These are phyloP conservation scores for Verbascum thapsus DNA, from an alignment of 257 asterid genomes.

Conservation along the genomic window DNA sequence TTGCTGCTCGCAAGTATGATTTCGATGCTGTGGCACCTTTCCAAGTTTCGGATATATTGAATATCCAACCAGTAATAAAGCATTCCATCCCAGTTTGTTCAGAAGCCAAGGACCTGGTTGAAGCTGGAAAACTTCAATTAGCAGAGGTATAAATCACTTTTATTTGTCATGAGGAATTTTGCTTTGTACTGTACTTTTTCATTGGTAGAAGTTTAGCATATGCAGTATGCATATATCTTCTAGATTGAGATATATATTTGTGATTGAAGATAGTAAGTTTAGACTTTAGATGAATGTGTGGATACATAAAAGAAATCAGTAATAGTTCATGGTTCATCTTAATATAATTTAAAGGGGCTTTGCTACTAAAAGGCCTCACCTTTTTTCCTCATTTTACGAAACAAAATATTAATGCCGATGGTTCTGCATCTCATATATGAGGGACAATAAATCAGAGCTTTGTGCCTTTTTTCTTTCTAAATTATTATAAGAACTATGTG, in stretches of 20 bases:
- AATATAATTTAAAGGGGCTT: background rate
- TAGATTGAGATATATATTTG: no score
- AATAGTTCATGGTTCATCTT: slow-evolving; percentile 1
- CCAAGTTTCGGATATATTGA: slow-evolving; percentile 74
- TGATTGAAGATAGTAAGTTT: background rate
- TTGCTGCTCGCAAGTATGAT: slow-evolving; percentile 83
- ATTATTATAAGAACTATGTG: no score
- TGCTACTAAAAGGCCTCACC: slow-evolving; percentile 8
- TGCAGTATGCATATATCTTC: no score
- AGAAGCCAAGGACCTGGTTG: slow-evolving; percentile 92
- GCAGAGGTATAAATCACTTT: slow-evolving; percentile 66
- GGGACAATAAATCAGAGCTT: no score
- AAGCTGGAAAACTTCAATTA: slow-evolving; percentile 89
- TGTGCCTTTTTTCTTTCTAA: no score
- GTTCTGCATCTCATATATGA: no score
- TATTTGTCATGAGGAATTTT: background rate
- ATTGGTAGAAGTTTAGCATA: no score
- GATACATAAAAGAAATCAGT: background rate
- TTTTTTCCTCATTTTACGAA: no score
- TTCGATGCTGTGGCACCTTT: slow-evolving; percentile 70
- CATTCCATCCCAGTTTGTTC: slow-evolving; percentile 96
- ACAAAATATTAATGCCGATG: no score
- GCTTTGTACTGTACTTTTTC: no score
- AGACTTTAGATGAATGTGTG: slow-evolving; percentile 7
- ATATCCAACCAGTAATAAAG: slow-evolving; percentile 89